These are phyloP conservation scores for Starmerella cellae DNA, from an alignment of 805 yeast genomes.

Conservation along the genomic window DNA sequence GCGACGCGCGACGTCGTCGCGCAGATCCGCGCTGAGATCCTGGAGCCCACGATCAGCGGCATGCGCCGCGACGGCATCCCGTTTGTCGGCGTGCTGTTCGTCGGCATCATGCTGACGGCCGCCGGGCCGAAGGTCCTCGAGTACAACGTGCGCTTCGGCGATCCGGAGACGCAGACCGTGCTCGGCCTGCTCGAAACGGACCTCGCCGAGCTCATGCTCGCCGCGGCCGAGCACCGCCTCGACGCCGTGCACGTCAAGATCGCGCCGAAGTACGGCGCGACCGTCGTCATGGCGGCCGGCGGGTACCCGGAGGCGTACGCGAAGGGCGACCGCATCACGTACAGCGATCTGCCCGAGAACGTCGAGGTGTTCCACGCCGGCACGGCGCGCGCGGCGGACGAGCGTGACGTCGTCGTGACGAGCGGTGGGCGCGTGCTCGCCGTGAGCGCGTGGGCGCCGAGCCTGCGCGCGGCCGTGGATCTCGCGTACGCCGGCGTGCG, in stretches of 20 bases:
- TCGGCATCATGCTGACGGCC: constrained; percentile 85
- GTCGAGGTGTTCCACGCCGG: constrained; percentile 93
- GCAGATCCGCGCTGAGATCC: constrained; percentile 57
- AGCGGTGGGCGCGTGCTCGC: constrained; percentile 97
- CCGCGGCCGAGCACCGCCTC: constrained; percentile 86
- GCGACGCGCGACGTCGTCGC: constrained; percentile 65
- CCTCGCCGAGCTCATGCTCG: constrained; percentile 80
- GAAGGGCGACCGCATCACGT: constrained; percentile 73
- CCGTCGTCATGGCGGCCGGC: constrained; percentile 93
- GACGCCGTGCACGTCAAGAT: constrained; percentile 56
- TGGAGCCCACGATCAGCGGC: constrained; percentile 87
- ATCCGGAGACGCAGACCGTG: constrained; percentile 97
- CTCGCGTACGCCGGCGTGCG: constrained; percentile 78
- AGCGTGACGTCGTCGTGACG: constrained; percentile 59
- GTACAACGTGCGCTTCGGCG: constrained; percentile 96
- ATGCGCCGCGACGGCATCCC: constrained; percentile 94
- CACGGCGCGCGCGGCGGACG: constrained; percentile 37
- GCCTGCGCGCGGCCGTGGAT: constrained; percentile 68
- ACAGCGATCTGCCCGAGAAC: constrained; percentile 36
- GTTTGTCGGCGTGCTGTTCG: constrained; percentile 88
- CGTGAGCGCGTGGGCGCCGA: constrained; percentile 67
- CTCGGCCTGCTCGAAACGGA: constrained; percentile 85
- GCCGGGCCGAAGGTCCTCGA: constrained; percentile 89
- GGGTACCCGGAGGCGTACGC: constrained; percentile 85
- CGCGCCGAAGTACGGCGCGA: constrained; percentile 55